These are phyloP conservation scores for Penicillium odoratum DNA, from an alignment of 495 filamentous ascomycete species.

Conservation along the genomic window DNA sequence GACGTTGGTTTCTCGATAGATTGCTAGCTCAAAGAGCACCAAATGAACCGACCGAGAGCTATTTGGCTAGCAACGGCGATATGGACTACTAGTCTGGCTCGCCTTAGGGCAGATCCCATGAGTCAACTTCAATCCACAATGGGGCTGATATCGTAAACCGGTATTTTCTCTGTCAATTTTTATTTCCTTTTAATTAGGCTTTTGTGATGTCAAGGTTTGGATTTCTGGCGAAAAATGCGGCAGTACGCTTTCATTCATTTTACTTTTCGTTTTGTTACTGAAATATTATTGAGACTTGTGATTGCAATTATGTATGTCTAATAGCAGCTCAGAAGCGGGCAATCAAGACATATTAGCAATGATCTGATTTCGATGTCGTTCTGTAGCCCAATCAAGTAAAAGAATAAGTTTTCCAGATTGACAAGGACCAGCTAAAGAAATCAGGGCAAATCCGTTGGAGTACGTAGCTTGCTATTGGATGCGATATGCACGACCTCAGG, in stretches of 20 bases:
- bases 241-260: background rate
- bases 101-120: background rate
- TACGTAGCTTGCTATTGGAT: no score
- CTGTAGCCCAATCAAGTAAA: no score
- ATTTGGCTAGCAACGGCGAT: background rate
- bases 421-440: no score
- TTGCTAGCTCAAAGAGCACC: background rate
- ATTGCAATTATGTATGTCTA: no score
- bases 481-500: no score
- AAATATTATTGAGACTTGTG: no score
- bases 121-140: background rate
- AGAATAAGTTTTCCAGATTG: no score
- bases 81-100: background rate
- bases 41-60: background rate
- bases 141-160: background rate
- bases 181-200: background rate
- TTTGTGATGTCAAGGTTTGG: background rate
- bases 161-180: background rate
- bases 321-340: no score
- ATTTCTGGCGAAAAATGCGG: background rate
- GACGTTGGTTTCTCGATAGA: background rate
- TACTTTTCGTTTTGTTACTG: background rate
- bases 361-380: no score
- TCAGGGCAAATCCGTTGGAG: no score
- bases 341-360: no score